Evolutionary conservation across 73 alveolate genomes (phyloP), one percentile per base, ranked within the genome.

Genomic region (Tetrahymena malaccensis): DNA sequence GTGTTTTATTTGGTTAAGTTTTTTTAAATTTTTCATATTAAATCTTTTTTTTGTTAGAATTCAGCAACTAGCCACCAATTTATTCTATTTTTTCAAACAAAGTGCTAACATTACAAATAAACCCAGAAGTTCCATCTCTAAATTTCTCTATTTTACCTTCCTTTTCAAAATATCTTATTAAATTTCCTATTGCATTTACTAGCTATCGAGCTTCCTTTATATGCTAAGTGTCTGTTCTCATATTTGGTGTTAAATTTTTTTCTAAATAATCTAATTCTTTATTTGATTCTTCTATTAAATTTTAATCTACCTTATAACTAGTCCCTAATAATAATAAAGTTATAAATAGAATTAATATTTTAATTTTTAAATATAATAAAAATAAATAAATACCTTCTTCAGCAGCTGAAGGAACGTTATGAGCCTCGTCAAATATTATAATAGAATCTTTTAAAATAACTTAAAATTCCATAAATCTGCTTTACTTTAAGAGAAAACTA

Each of bases 401-500:
- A 7, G 94, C 94, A 85, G 97, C 97, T 25, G 93, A 43, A 11
- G 57, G 85, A 33, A 95, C 43, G 50, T 95, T 95, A 58, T 95
- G 97, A 55, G 97, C 95, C 55, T 95, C 97, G 34, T 95, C 97
- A 43, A 95, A 89, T 10, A 95, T 94, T 16, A 95, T 57, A 12
- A 84, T 84, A 33, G 93, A 94, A 94, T 94, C 83, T 43, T 95
- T 33, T 55, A 95, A 93, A 94, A 35, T 34, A n/a, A 95, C 43
- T 55, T 50, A 43, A 43, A 40, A 34, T 55, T 94, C 95, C 35
- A 97, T 97, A 55, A 97, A 84, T 25, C 96, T 96, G 93, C 96
- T 96, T 35, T 97, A 96, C 94, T 97, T 97, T 37, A 98, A 85
- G 21, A 98, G 94, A 94, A 97, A 97, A 70, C 97, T 97, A 93